Conservation (phyloP, 768 basidiomycete genomes). For the Pleurotus tuoliensis region DNA sequence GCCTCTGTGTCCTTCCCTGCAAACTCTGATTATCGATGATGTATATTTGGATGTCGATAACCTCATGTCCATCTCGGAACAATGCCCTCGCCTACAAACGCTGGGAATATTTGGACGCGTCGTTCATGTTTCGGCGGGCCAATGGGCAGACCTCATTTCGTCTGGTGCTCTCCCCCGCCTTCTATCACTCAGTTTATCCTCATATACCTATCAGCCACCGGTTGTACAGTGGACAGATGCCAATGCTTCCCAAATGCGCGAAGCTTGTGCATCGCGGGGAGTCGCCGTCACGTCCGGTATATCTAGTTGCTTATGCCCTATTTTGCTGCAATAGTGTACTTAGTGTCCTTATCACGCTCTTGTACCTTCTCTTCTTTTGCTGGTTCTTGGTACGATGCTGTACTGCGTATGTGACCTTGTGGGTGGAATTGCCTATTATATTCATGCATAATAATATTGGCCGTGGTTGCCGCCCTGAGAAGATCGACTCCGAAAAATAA, state of each 20-base stretch:
- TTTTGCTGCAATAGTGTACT: background rate
- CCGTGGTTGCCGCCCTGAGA: background rate
- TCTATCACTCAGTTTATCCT: constrained; percentile 30
- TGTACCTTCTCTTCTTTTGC: too few relatives aligned
- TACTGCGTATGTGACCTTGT: background rate
- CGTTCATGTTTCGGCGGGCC: constrained; percentile 29
- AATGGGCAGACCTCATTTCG: constrained; percentile 39
- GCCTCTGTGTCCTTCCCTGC: constrained; percentile 24
- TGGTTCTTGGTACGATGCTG: too few relatives aligned
- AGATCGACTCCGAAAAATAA: constrained; percentile 5
- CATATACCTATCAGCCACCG: constrained; percentile 36
- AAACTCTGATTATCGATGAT: constrained; percentile 37
- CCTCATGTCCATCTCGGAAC: constrained; percentile 27
- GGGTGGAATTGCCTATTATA: constrained; percentile 3
- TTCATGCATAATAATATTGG: background rate
- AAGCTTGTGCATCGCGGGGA: constrained; percentile 14
- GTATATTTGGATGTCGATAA: constrained; percentile 33
- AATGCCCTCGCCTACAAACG: constrained; percentile 35
- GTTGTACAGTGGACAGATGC: constrained; percentile 15
- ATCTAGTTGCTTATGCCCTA: background rate
- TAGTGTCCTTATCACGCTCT: too few relatives aligned
- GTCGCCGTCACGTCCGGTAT: constrained; percentile 9
- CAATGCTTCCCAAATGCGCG: constrained; percentile 12
- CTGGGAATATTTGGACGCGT: constrained; percentile 37
- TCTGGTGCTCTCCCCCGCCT: constrained; percentile 31